Base-by-base conservation (phyloP, 495 filamentous ascomycete species). In the Platismatia glauca region DNA sequence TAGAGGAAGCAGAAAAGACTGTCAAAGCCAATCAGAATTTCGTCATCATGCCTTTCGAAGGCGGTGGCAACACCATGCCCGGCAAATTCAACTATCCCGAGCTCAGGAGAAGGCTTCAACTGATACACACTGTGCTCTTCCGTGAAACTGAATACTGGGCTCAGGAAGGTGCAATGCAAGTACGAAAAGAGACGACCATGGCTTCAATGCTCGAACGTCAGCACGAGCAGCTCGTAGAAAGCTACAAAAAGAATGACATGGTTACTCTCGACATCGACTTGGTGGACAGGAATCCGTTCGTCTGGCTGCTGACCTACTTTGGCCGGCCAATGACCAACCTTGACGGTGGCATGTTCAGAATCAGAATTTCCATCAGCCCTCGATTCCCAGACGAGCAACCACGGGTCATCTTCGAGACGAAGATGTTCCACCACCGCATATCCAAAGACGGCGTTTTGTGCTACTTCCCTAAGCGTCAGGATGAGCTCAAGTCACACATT, bases 341-440 rank as follows among this genome's bases (percentile, higher is more conserved):
- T 7, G 95, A 97, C 63, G 94, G 94, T 8, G 94, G 94, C 8
- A 79, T 97, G 59, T 92, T 97, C 76, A 81, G 81, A 59, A 86
- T 97, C 68, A 86, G 79, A 66, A 79, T 97, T 35, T 79, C 77
- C 67, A 85, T 97, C 72, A 96, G 91, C 67, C 86, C 91, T n/a
- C 81, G 85, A 15, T 96, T 96, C 68, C 94, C 94, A 0, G 84
- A 88, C n/a, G 90, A 94, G 65, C 92, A 96, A 65, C 94, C 95
- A 16, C 82, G 94, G 59, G 85, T 91, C 44, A 86, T 82, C 57
- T 84, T 96, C 66, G 82, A 91, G 67, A 94, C 89, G 0, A 78
- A 83, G 7, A 76, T 98, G 31, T 96, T 90, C 71, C 94, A 98
- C 68, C 86, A 95, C 62, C 86, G 90, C n/a, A 86, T 98, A 27